A percentile compares a stretch with the other conserved stretches of the same genome.
These are phyloP conservation scores for Limonium bicolor DNA, from an alignment of 148 eudicot species.

Conservation along the genomic window DNA sequence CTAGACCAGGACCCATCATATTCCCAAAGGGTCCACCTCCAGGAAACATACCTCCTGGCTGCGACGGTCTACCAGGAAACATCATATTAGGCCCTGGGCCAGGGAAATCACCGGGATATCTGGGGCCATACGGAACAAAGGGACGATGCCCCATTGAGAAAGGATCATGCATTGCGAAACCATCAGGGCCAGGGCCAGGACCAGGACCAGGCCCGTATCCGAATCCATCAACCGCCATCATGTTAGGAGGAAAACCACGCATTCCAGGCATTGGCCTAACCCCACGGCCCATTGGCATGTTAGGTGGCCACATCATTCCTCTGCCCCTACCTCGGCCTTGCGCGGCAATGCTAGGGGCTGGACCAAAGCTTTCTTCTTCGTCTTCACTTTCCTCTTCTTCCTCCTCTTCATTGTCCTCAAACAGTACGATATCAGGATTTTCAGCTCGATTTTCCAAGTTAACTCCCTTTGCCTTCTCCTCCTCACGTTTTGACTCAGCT, in stretches of 20 bases:
- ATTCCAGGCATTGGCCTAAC: slow-evolving; percentile 56
- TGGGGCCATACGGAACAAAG: slow-evolving; percentile 72
- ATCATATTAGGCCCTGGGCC: slow-evolving; percentile 61
- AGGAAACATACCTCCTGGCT: slow-evolving; percentile 35
- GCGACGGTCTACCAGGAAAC: slow-evolving; percentile 64
- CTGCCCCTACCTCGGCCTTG: slow-evolving; percentile 87
- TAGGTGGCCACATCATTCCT: slow-evolving; percentile 88
- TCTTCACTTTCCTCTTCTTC: slow-evolving; percentile 93
- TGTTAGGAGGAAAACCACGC: slow-evolving; percentile 64
- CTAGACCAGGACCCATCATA: slow-evolving; percentile 62
- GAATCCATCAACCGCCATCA: slow-evolving; percentile 76
- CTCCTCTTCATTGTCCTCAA: slow-evolving; percentile 96
- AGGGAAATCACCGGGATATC: slow-evolving; percentile 50
- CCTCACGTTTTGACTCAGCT: slow-evolving; percentile 84
- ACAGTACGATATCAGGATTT: slow-evolving; percentile 85
- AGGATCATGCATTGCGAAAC: slow-evolving; percentile 64
- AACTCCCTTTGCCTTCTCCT: slow-evolving; percentile 86
- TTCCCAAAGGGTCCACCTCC: slow-evolving; percentile 81
- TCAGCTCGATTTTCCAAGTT: slow-evolving; percentile 50
- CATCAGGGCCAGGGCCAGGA: slow-evolving; percentile 31
- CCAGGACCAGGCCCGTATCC: slow-evolving; percentile 56
- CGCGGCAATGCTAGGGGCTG: slow-evolving; percentile 22
- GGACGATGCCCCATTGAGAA: slow-evolving; percentile 73
- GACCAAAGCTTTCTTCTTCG: slow-evolving; percentile 56
- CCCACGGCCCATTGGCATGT: slow-evolving; percentile 61